phyloP scores from a whole-genome alignment of 345 rosid genomes.

The Boechera divaricarpa region DNA sequence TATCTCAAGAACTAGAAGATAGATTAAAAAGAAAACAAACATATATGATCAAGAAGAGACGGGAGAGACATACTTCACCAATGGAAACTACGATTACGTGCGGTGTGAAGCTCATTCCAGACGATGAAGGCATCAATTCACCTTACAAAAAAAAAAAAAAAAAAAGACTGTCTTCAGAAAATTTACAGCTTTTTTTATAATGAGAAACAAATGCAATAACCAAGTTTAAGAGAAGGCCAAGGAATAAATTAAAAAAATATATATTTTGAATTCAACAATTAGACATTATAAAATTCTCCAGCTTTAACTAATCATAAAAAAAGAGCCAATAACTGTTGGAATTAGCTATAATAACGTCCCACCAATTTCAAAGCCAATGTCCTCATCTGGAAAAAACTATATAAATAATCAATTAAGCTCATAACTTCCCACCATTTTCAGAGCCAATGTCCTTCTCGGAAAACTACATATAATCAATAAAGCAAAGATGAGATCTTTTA shows the following conservation, averaged over 20 bases:
- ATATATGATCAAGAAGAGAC: not conserved
- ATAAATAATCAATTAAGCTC: not conserved
- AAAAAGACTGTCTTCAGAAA: not conserved
- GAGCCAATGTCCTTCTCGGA: not conserved
- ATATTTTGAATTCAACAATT: slow-evolving; percentile 17
- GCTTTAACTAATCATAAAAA: slow-evolving; percentile 17
- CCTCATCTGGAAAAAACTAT: slow-evolving; percentile 1
- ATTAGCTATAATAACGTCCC: slow-evolving; percentile 23
- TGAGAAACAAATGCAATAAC: not conserved
- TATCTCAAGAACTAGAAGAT: not conserved
- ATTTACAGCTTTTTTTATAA: not conserved
- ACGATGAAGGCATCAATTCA: slow-evolving; percentile 52
- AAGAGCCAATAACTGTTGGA: slow-evolving; percentile 19
- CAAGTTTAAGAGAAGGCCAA: not conserved
- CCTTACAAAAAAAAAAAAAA: slow-evolving; percentile 2
- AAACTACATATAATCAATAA: slow-evolving; percentile 3
- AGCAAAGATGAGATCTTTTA: slow-evolving; percentile 36
- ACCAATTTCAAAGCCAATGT: slow-evolving; percentile 21
- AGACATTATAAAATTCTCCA: slow-evolving; percentile 33
- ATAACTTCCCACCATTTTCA: slow-evolving; percentile 7
- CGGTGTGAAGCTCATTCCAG: slow-evolving; percentile 87
- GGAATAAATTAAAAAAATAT: slow-evolving; percentile 19
- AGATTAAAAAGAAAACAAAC: not conserved
- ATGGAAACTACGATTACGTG: slow-evolving; percentile 71
- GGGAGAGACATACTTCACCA: slow-evolving; percentile 64